phyloP scores from a whole-genome alignment of 208 protist genomes.

The Hexamita inflata region DNA sequence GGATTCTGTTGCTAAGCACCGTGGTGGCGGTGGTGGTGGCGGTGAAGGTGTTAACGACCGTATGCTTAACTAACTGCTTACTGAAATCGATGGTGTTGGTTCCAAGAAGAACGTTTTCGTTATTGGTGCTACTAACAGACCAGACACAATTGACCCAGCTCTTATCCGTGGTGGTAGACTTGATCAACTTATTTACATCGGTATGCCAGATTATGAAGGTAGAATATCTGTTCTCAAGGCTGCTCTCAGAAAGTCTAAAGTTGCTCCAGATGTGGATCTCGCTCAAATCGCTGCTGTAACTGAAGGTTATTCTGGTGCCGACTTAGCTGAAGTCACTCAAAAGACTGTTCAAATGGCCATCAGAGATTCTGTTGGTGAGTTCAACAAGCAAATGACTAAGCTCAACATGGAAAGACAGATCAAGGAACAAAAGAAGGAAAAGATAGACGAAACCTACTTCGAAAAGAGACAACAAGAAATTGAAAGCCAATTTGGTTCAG shows the following conservation, averaged over 20 bases:
- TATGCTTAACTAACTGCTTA: constrained; percentile 99
- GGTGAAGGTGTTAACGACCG: constrained; percentile 87
- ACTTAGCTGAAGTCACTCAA: constrained; percentile 82
- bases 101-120: constrained; percentile 99
- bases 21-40: constrained; percentile 85
- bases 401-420: too few species aligned
- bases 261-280: constrained; percentile 78
- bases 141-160: constrained; percentile 98
- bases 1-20: constrained; percentile 91
- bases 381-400: constrained; percentile 12
- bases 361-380: constrained; percentile 45
- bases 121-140: constrained; percentile 99
- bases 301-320: constrained; percentile 94
- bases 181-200: constrained; percentile 96
- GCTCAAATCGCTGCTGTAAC: constrained; percentile 78
- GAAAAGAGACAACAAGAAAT: too few species aligned
- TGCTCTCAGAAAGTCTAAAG: constrained; percentile 83
- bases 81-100: constrained; percentile 99
- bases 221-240: constrained; percentile 86
- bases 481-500: too few species aligned
- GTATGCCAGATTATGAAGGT: constrained; percentile 86
- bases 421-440: too few species aligned
- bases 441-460: too few species aligned
- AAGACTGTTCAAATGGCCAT: constrained; percentile 67
- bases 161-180: constrained; percentile 87